Evolutionary conservation across 768 basidiomycete genomes (phyloP).

Genomic region (Trametes cubensis): DNA sequence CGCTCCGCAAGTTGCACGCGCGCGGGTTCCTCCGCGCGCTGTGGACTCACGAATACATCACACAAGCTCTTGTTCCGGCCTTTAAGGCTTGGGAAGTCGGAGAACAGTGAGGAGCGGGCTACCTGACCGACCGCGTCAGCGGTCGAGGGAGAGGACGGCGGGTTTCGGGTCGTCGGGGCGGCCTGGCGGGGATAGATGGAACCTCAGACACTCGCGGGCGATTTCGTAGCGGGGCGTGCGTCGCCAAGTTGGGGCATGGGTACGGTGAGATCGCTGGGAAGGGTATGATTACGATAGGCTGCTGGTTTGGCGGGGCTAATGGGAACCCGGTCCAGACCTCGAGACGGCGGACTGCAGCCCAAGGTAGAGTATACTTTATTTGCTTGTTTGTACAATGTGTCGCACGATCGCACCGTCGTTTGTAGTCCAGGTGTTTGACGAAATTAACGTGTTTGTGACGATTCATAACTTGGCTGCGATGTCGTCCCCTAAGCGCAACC

Average conservation of each 20-base stretch:
- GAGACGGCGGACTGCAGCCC: neutral
- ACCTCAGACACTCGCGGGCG: too few species aligned
- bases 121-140: too few species aligned
- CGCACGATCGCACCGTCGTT: neutral
- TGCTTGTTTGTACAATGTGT: neutral
- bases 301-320: neutral
- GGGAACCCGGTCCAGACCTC: neutral
- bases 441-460: neutral
- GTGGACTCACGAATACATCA: neutral
- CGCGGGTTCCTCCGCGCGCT: neutral
- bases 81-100: constrained; percentile 7
- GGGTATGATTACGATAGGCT: too few species aligned
- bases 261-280: neutral
- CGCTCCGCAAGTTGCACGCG: neutral
- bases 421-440: neutral
- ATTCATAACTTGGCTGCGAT: neutral
- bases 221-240: too few species aligned
- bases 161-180: neutral
- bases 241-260: too few species aligned
- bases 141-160: neutral
- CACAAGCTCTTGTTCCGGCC: neutral
- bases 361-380: neutral
- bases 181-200: too few species aligned
- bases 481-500: too few species aligned
- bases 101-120: neutral